Conservation (phyloP, 139 green algal genomes). For the Coccomyxa sp. region DNA sequence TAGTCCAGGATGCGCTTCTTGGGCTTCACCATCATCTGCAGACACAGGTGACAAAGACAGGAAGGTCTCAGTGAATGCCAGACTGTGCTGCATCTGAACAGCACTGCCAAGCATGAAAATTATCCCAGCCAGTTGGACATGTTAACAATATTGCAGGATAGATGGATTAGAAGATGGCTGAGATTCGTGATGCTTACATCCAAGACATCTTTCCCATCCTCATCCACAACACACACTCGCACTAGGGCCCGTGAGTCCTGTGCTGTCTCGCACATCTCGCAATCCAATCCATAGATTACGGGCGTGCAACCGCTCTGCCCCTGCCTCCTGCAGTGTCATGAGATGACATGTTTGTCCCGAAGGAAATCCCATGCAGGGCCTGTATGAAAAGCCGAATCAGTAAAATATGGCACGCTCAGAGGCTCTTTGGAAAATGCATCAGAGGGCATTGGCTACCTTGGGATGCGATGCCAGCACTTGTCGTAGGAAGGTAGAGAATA, state of each 20-base stretch:
- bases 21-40: slow-evolving; percentile 45
- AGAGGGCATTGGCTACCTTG: too few relatives aligned
- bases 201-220: slow-evolving; percentile 29
- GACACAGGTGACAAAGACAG: not conserved
- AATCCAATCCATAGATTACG: too few relatives aligned
- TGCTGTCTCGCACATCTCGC: slow-evolving; percentile 57
- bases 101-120: not conserved
- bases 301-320: too few relatives aligned
- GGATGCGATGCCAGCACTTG: not conserved
- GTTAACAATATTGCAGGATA: not conserved
- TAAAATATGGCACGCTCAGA: too few relatives aligned
- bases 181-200: slow-evolving; percentile 13
- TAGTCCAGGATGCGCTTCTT: slow-evolving; percentile 31
- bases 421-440: too few relatives aligned
- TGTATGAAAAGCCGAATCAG: too few relatives aligned
- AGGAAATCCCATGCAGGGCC: too few relatives aligned
- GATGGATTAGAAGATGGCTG: not conserved
- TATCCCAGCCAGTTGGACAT: not conserved
- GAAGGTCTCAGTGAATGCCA: not conserved
- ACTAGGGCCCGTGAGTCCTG: slow-evolving; percentile 30
- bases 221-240: slow-evolving; percentile 44
- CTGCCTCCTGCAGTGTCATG: too few relatives aligned
- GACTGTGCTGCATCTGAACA: not conserved
- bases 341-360: too few relatives aligned
- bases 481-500: slow-evolving; percentile 14